These are phyloP conservation scores for Penicillium sp. DNA, from an alignment of 2,329 filamentous ascomycete genomes.

Conservation along the genomic window DNA sequence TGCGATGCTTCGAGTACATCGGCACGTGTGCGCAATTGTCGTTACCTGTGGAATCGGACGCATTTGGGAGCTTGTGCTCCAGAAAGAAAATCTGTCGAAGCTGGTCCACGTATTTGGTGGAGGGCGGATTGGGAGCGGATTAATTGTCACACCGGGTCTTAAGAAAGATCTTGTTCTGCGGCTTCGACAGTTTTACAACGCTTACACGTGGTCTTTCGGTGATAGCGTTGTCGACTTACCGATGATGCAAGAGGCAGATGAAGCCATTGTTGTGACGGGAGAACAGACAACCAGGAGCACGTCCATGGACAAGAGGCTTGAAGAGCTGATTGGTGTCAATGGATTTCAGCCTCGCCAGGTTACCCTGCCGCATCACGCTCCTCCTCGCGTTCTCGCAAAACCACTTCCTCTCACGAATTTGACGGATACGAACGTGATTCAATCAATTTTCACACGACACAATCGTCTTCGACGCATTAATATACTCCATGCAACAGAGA, in stretches of 20 bases:
- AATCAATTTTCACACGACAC: background rate
- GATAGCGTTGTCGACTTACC: background rate
- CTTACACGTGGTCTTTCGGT: background rate
- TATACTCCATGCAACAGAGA: conserved; percentile 44
- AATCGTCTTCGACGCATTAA: conserved; percentile 10
- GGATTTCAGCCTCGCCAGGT: background rate
- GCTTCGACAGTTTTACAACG: background rate
- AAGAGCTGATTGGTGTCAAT: background rate
- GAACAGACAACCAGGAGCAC: background rate
- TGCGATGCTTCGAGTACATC: background rate
- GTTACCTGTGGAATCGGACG: background rate
- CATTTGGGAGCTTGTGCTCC: background rate
- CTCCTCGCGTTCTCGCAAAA: background rate
- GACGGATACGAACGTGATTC: background rate
- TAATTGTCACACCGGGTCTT: background rate
- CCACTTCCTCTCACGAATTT: background rate
- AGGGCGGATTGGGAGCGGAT: background rate
- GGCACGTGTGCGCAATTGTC: background rate
- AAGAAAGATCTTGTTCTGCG: background rate
- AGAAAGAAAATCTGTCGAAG: background rate
- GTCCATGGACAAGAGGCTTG: background rate
- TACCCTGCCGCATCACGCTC: background rate
- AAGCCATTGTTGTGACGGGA: background rate
- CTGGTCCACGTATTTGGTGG: background rate
- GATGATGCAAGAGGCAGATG: background rate